phyloP scores from a whole-genome alignment of 2,329 filamentous ascomycete species.

The Beauveria asiatica region DNA sequence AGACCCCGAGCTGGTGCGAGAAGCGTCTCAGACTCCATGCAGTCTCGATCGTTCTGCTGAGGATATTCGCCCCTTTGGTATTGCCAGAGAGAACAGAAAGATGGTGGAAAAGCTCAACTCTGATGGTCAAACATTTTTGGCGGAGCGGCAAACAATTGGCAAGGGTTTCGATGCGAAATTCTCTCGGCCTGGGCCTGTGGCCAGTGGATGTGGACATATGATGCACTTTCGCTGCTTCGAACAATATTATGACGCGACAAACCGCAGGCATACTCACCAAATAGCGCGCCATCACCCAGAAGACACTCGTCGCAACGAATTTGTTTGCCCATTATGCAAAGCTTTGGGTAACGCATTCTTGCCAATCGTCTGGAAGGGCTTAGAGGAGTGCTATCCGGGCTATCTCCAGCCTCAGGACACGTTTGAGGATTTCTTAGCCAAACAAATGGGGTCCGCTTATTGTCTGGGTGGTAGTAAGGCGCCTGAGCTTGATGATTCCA shows the following conservation, averaged over 20 bases:
- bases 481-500: conserved; percentile 24
- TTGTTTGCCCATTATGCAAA: conserved; percentile 94
- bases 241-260: conserved; percentile 76
- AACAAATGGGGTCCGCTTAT: conserved; percentile 41
- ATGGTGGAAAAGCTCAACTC: conserved; percentile 68
- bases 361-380: conserved; percentile 89
- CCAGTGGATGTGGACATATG: conserved; percentile 90
- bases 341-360: conserved; percentile 91
- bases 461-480: conserved; percentile 33
- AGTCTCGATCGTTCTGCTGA: conserved; percentile 84
- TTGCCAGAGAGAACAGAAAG: conserved; percentile 77
- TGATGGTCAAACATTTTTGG: conserved; percentile 59
- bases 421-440: conserved; percentile 63
- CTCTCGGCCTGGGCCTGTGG: conserved; percentile 66
- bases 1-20: conserved; percentile 75
- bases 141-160: conserved; percentile 74
- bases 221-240: conserved; percentile 98
- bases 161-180: conserved; percentile 73
- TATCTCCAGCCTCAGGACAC: conserved; percentile 50
- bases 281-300: conserved; percentile 94
- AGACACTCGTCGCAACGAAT: conserved; percentile 68
- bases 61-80: conserved; percentile 75
- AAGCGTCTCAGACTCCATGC: conserved; percentile 68
- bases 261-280: conserved; percentile 78
- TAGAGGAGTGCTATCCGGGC: conserved; percentile 75